phyloP scores from a whole-genome alignment of 73 alveolate genomes.

The Paraurostyla sp. region DNA sequence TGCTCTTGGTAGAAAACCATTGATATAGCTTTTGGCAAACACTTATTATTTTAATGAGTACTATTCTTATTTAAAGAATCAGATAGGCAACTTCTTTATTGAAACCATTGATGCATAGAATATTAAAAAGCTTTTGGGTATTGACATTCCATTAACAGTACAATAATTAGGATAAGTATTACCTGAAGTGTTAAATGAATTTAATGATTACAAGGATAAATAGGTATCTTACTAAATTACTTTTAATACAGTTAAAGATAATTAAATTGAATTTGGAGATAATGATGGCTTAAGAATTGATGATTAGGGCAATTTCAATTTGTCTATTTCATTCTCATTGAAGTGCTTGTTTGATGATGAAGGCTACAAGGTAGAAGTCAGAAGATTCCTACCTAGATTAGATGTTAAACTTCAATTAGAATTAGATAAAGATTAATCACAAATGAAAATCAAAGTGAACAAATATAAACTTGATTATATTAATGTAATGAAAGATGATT shows the following conservation, averaged over 20 bases:
- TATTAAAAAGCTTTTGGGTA: neutral
- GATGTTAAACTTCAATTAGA: too few species aligned
- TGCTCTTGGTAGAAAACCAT: neutral
- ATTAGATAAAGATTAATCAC: too few species aligned
- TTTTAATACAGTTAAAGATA: neutral
- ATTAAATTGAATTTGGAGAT: too few species aligned
- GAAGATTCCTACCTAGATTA: too few species aligned
- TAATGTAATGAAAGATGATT: too few species aligned
- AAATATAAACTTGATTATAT: too few species aligned
- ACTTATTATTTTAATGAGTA: constrained; percentile 6
- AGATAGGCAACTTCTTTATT: neutral
- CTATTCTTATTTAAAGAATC: neutral
- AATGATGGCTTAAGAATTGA: too few species aligned
- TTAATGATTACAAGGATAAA: neutral
- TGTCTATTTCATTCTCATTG: too few species aligned
- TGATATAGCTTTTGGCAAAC: neutral
- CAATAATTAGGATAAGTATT: neutral
- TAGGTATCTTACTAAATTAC: neutral
- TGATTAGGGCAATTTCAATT: too few species aligned
- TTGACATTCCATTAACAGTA: neutral
- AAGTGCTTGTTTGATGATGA: too few species aligned
- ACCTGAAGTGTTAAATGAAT: neutral
- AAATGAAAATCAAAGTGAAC: too few species aligned
- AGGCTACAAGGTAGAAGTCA: too few species aligned
- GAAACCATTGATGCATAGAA: neutral